Conservation (phyloP, 371 early-diverging fungal species). For the Zopfochytrium polystomum region DNA sequence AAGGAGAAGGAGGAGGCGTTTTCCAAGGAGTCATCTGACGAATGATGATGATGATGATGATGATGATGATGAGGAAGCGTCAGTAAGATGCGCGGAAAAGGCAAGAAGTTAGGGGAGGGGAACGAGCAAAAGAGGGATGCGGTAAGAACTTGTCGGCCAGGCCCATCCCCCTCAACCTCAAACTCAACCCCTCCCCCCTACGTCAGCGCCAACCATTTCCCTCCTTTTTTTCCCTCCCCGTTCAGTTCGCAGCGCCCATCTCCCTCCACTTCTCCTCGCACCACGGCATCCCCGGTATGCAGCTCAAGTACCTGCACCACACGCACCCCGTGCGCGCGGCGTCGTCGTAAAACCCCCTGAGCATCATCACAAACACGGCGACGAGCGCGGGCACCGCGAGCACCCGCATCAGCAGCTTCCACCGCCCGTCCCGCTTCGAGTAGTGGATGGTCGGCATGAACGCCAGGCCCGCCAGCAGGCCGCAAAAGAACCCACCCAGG, state of each 20-base stretch:
- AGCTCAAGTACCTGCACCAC: slow-evolving; percentile 54
- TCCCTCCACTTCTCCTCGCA: slow-evolving; percentile 29
- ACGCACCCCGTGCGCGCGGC: slow-evolving; percentile 32
- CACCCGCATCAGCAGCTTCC: slow-evolving; percentile 30
- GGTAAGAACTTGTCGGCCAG: too few species aligned
- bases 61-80: too few species aligned
- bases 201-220: too few species aligned
- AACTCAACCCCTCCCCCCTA: too few species aligned
- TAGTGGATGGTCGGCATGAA: slow-evolving; percentile 51
- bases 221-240: too few species aligned
- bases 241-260: slow-evolving; percentile 5
- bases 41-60: too few species aligned
- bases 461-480: slow-evolving; percentile 42
- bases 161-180: too few species aligned
- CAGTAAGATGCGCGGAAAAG: too few species aligned
- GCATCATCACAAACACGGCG: slow-evolving; percentile 29
- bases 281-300: slow-evolving; percentile 56
- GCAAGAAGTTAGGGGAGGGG: too few species aligned
- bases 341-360: slow-evolving; percentile 39
- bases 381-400: slow-evolving; percentile 31
- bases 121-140: too few species aligned
- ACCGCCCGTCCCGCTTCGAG: slow-evolving; percentile 39
- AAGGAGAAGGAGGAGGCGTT: too few species aligned
- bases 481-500: slow-evolving; percentile 59
- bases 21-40: too few species aligned